A percentile compares a stretch with the other conserved stretches of the same genome.
Conservation (phyloP, 129 eudicot genomes). For the Glebionis coronaria region DNA sequence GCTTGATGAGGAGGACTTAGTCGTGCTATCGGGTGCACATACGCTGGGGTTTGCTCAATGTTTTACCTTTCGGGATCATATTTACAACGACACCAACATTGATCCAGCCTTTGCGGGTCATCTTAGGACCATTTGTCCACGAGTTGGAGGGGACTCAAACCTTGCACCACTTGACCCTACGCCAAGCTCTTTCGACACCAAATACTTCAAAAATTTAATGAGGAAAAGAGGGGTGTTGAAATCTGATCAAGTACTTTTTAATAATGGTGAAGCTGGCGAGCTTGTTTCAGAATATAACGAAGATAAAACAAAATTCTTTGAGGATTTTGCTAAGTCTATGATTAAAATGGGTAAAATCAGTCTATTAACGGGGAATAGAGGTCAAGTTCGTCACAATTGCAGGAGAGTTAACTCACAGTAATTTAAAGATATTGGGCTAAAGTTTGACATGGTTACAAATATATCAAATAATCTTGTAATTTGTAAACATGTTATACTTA, state of each 20-base stretch:
- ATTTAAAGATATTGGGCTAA: neutral
- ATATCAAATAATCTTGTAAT: no score
- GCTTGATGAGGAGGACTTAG: slow-evolving; percentile 50
- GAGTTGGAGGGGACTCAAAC: slow-evolving; percentile 18
- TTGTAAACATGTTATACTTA: no score
- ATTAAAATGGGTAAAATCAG: slow-evolving; percentile 34
- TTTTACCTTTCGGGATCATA: slow-evolving; percentile 20
- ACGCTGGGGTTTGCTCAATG: slow-evolving; percentile 31
- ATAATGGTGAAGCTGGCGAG: slow-evolving; percentile 24
- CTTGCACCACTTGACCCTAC: slow-evolving; percentile 40
- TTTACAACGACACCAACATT: slow-evolving; percentile 27
- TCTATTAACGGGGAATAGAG: slow-evolving; percentile 28
- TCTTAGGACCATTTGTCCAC: slow-evolving; percentile 29
- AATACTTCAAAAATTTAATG: slow-evolving; percentile 33
- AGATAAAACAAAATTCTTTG: neutral
- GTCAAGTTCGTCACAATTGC: slow-evolving; percentile 20
- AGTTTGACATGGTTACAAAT: neutral
- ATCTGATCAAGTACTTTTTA: slow-evolving; percentile 36
- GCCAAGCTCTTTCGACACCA: slow-evolving; percentile 22
- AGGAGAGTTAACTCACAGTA: neutral
- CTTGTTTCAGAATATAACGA: slow-evolving; percentile 25
- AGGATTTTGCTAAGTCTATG: slow-evolving; percentile 39
- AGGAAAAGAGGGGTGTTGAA: slow-evolving; percentile 29
- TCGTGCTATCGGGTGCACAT: slow-evolving; percentile 57
- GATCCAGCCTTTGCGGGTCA: slow-evolving; percentile 20